These are phyloP conservation scores for Biscogniauxia sp. DNA, from an alignment of 2,329 filamentous ascomycete genomes.

Conservation along the genomic window DNA sequence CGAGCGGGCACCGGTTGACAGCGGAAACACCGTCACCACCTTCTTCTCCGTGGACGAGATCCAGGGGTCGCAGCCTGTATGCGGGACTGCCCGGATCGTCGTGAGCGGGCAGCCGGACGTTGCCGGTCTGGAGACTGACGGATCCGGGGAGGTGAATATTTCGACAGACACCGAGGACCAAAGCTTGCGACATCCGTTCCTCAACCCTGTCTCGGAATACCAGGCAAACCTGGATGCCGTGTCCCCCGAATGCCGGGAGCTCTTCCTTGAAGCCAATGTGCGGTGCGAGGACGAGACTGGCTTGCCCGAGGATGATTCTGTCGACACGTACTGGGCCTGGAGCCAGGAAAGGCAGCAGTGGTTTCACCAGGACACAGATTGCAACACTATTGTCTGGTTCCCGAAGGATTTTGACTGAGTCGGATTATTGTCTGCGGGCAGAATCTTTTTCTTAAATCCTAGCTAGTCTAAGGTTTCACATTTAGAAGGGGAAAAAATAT, in stretches of 20 bases:
- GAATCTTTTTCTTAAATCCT: too few relatives aligned
- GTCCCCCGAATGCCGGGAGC: slow-evolving; percentile 2
- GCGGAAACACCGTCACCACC: not conserved
- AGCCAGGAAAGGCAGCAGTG: slow-evolving; percentile 9
- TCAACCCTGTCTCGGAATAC: slow-evolving; percentile 4
- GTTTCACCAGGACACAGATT: slow-evolving; percentile 14
- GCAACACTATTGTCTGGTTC: slow-evolving; percentile 14
- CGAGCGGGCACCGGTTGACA: not conserved
- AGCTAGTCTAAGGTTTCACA: too few relatives aligned
- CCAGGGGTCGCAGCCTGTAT: not conserved
- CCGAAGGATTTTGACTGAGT: slow-evolving; percentile 3
- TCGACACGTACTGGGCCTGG: slow-evolving; percentile 18
- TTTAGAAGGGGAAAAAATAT: too few relatives aligned
- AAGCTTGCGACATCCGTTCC: not conserved
- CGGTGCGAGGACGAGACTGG: not conserved
- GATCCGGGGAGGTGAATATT: not conserved
- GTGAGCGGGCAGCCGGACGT: not conserved
- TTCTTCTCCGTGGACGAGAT: not conserved
- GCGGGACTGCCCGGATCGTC: not conserved
- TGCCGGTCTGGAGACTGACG: not conserved
- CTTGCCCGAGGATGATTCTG: slow-evolving; percentile 1
- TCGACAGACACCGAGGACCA: not conserved
- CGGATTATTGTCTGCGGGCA: too few relatives aligned
- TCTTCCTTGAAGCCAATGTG: slow-evolving; percentile 1
- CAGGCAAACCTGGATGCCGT: slow-evolving; percentile 8